Evolutionary conservation across 176 grass and related monocot species (phyloP).

Genomic region (Eragrostis curvula): DNA sequence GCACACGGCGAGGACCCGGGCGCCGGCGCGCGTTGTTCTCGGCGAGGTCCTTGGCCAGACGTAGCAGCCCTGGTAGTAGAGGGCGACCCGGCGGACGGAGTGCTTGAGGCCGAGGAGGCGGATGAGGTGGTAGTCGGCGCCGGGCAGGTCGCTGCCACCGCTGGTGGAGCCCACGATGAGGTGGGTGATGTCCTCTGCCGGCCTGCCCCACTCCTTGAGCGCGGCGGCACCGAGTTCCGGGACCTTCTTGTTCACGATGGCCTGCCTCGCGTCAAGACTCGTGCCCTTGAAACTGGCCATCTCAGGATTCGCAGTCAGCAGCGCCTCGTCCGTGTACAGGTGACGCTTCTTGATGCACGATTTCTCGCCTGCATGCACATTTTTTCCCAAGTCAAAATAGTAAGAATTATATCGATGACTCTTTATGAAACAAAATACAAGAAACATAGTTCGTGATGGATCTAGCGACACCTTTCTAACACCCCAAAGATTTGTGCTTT

Average conservation of each 20-base stretch:
- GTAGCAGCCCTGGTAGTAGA: slow-evolving; percentile 46
- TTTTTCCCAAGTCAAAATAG: too few relatives aligned
- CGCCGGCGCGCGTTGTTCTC: slow-evolving; percentile 53
- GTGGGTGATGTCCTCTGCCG: slow-evolving; percentile 45
- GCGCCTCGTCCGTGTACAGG: slow-evolving; percentile 35
- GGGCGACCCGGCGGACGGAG: slow-evolving; percentile 23
- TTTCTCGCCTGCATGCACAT: slow-evolving; percentile 55
- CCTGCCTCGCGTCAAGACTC: slow-evolving; percentile 28
- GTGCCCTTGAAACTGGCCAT: slow-evolving; percentile 31
- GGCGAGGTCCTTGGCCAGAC: slow-evolving; percentile 51
- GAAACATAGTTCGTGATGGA: too few relatives aligned
- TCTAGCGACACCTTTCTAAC: too few relatives aligned
- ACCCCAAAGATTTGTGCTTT: too few relatives aligned
- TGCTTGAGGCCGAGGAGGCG: slow-evolving; percentile 38
- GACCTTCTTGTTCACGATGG: slow-evolving; percentile 22
- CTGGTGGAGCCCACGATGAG: slow-evolving; percentile 43
- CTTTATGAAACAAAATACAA: too few relatives aligned
- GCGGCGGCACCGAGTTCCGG: too few relatives aligned
- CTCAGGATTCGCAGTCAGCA: slow-evolving; percentile 22
- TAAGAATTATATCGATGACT: too few relatives aligned
- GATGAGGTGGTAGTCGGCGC: slow-evolving; percentile 43
- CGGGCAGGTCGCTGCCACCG: slow-evolving; percentile 47
- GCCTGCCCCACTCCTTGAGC: slow-evolving; percentile 45
- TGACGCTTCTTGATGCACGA: slow-evolving; percentile 52
- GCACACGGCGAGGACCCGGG: slow-evolving; percentile 42